Evolutionary conservation across 2,329 filamentous ascomycete genomes (phyloP), one percentile per base, ranked within the genome.

Genomic region (Leptoxyphium fumago): DNA sequence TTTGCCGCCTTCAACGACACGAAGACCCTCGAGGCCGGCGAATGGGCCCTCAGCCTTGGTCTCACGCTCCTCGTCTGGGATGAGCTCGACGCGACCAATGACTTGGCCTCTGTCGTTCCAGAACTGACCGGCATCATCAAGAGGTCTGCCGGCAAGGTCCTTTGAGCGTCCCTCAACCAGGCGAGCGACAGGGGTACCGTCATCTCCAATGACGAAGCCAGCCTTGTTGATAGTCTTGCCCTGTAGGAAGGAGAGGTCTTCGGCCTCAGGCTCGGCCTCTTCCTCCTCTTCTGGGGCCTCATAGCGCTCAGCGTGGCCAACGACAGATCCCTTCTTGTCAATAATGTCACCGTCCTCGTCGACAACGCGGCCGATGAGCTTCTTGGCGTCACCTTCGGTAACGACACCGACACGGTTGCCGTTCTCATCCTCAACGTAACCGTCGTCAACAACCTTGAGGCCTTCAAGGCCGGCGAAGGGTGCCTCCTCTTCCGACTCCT

Each of bases 21-120:
- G 65, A 14, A 71, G 64, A 42, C 64, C 68, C 48, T 70, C 58
- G 17, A 70, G 65, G 48, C 69, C 69, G 45, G 68, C 68, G 48
- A 72, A 72, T 36, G 66, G 66, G 46, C 68, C 69, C 46, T 72
- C 69, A 29, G 67, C 66, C 58, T 67, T 71, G 46, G 60, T 55
- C 52, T 69, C 69, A 42, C 68, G 68, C 65, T 84, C 79, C 8
- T 78, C 72, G 54, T 80, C 77, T 17, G 80, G 70, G 30, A 85
- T 77, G 26, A 84, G 65, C 55, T 84, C 79, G 39, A 77, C 77
- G 45, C 71, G 73, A 48, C 81, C 81, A 46, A 85, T 72, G 40
- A 84, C 67, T 46, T 82, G 77, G 39, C 82, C 82, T n/a, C 71
- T 74, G 58, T 85, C 81, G 56, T 80, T 82, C 65, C 79, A 76